Evolutionary conservation across 352 stramenopile species (phyloP).

Genomic region (Globisporangium mamillatum): DNA sequence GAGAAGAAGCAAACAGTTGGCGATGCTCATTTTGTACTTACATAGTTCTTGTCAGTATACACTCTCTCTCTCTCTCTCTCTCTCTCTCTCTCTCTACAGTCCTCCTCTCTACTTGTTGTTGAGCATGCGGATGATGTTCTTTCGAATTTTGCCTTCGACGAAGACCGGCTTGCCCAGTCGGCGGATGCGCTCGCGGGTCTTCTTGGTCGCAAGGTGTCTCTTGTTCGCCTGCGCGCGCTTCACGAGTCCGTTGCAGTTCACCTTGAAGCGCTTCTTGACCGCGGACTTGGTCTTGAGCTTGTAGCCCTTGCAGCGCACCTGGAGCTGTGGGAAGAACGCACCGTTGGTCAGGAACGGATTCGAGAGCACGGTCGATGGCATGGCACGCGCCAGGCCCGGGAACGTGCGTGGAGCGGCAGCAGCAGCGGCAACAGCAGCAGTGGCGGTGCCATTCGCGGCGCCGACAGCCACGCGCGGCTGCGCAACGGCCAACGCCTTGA

Average conservation of each 20-base stretch:
- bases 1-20: too few relatives aligned
- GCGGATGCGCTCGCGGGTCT: conserved; percentile 76
- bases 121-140: conserved; percentile 81
- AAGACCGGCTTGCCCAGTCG: conserved; percentile 72
- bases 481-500: conserved; percentile 45
- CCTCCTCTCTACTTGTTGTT: conserved; percentile 25
- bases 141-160: conserved; percentile 71
- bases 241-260: conserved; percentile 77
- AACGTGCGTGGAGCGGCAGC: conserved; percentile 24
- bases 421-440: neutral
- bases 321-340: conserved; percentile 35
- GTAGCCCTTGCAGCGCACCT: conserved; percentile 69
- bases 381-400: conserved; percentile 10
- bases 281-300: conserved; percentile 82
- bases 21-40: too few relatives aligned
- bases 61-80: neutral
- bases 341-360: conserved; percentile 17
- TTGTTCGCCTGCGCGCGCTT: conserved; percentile 81
- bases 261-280: conserved; percentile 84
- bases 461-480: conserved; percentile 20
- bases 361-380: conserved; percentile 11
- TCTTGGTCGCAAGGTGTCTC: conserved; percentile 84
- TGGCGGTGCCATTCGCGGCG: neutral
- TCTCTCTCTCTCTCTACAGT: neutral
- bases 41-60: too few relatives aligned